Conservation (phyloP, 192 early-diverging fungal species). For the Backusella australiensis region DNA sequence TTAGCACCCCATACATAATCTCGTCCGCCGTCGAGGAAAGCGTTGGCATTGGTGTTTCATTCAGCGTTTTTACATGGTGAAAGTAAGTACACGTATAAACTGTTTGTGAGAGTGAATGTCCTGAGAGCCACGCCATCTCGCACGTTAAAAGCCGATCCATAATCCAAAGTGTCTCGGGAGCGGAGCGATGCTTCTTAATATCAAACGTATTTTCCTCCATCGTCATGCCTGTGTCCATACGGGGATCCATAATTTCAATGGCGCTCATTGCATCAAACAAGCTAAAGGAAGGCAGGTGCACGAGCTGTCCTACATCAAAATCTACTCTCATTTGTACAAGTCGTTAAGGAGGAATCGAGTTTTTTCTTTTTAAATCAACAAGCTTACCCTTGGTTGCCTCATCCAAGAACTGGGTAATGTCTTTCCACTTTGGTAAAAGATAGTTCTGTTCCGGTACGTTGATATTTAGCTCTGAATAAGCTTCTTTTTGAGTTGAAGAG, state of each 20-base stretch:
- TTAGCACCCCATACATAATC: conserved; percentile 41
- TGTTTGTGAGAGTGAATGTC: conserved; percentile 59
- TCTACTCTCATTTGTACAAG: conserved; percentile 24
- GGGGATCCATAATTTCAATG: conserved; percentile 64
- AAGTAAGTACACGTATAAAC: conserved; percentile 56
- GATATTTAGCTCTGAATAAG: conserved; percentile 21
- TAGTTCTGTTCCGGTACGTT: conserved; percentile 17
- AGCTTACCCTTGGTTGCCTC: conserved; percentile 41
- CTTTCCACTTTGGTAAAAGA: conserved; percentile 41
- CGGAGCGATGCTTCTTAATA: conserved; percentile 28
- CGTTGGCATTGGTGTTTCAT: not conserved
- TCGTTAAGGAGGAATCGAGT: too few species aligned
- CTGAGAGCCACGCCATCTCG: conserved; percentile 63
- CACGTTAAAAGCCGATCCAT: conserved; percentile 52
- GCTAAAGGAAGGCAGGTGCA: conserved; percentile 53
- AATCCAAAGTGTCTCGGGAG: conserved; percentile 40
- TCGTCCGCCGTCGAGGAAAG: not conserved
- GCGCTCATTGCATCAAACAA: conserved; percentile 65
- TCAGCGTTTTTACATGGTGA: conserved; percentile 40
- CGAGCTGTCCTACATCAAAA: conserved; percentile 52
- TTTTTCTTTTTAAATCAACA: too few species aligned
- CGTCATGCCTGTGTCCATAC: conserved; percentile 63
- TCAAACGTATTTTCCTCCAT: conserved; percentile 42
- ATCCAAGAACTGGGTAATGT: conserved; percentile 44
- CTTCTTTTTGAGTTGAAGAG: conserved; percentile 13